phyloP scores from a whole-genome alignment of 2,329 filamentous ascomycete genomes.

The Seiridium cupressi region DNA sequence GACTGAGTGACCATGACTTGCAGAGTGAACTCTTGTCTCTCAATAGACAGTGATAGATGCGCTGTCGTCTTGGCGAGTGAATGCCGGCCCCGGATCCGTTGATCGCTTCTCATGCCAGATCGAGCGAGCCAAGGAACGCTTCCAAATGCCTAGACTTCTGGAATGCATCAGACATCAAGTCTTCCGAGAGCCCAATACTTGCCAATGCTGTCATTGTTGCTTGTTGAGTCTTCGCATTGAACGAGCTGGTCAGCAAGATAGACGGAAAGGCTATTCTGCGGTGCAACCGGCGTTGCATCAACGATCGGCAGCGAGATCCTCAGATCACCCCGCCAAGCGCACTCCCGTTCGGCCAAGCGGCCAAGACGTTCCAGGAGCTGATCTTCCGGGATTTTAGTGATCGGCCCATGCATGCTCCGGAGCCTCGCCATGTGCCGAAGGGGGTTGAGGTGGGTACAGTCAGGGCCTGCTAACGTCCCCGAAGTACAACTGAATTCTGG shows the following conservation, averaged over 20 bases:
- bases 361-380: slow-evolving; percentile 1
- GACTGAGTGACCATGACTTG: too few relatives aligned
- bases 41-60: not conserved
- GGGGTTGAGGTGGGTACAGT: not conserved
- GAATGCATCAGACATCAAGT: not conserved
- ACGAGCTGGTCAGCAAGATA: not conserved
- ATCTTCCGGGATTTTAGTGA: not conserved
- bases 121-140: not conserved
- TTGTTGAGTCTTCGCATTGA: not conserved
- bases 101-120: not conserved
- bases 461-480: not conserved
- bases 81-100: not conserved
- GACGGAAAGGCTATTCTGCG: not conserved
- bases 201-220: not conserved
- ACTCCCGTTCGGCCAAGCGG: not conserved
- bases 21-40: too few relatives aligned
- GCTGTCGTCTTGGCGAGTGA: not conserved
- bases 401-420: not conserved
- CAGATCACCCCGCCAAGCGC: not conserved
- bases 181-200: not conserved
- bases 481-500: too few relatives aligned
- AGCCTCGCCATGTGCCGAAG: not conserved
- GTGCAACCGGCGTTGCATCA: not conserved
- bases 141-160: not conserved
- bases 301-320: not conserved